Base-by-base conservation (phyloP, 441 rosid species). In the Isatis lusitanica region DNA sequence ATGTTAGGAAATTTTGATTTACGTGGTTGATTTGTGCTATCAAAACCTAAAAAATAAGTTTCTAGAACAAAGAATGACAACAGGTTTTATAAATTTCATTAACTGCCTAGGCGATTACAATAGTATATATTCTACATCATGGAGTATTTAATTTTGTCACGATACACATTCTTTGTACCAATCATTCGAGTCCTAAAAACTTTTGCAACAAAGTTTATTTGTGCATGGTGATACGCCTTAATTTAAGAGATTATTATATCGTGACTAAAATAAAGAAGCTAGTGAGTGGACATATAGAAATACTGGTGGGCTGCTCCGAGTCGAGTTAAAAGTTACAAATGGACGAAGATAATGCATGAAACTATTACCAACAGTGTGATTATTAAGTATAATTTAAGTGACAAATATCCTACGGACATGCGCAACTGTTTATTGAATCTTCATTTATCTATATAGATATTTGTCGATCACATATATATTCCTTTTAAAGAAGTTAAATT, bases 261-360 rank as follows among this genome's bases (percentile, higher is more conserved):
- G 38, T 64, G 50, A 44, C 7, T 44, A 9, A 63, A 42, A 52
- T n/a, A 28, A 55, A 64, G 58, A 66, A 58, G n/a, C 26, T 5
- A 24, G 7, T 15, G 10, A 36, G 43, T 24, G 51, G 26, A 16
- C 35, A 44, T 73, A 36, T 39, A 57, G 16, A 74, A 57, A 4
- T n/a, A 30, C 42, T 51, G 68, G 68, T 42, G 69, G 62, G 56
- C 43, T 60, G 63, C 74, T 67, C 30, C 11, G 47, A 74, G 2
- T 59, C 21, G 15, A 15, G 48, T 74, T 31, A 66, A 44, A 16
- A 68, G 68, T 60, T 43, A 52, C 46, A 17, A 51, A 58, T 61
- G 64, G 42, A 15, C 35, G 50, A 61, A 75, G 28, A 35, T 42
- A 75, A 74, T 74, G 73, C 69, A 31, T 36, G 36, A 12, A 43